Percentiles rank a stretch among this genome's conserved stretches.
phyloP scores from a whole-genome alignment of 345 rosid species.

The Reutealis trisperma region DNA sequence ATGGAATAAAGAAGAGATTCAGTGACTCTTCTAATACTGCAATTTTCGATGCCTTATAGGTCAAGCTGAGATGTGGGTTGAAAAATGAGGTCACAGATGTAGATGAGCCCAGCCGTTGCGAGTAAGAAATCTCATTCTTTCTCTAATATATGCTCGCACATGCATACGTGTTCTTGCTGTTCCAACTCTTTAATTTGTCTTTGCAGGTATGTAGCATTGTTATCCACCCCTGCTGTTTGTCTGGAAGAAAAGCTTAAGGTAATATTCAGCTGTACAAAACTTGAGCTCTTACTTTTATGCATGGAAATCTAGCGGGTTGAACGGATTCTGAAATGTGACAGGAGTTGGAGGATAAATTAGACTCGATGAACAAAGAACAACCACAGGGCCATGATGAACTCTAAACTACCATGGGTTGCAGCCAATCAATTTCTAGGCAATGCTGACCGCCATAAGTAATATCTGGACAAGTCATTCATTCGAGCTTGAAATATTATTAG shows the following conservation, averaged over 20 bases:
- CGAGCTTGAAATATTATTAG: not conserved
- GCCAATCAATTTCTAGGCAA: constrained; percentile 68
- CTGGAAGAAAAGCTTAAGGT: constrained; percentile 75
- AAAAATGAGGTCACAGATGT: constrained; percentile 75
- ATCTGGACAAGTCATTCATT: not conserved
- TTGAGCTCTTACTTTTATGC: not conserved
- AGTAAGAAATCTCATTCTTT: constrained; percentile 48
- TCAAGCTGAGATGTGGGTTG: constrained; percentile 85
- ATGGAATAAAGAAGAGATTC: not conserved
- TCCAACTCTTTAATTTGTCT: constrained; percentile 14
- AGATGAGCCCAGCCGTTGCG: constrained; percentile 98
- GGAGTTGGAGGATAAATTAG: constrained; percentile 79
- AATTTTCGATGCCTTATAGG: constrained; percentile 39
- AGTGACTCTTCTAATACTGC: constrained; percentile 5
- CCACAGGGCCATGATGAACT: constrained; percentile 77
- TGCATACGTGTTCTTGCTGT: not conserved
- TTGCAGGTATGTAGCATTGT: constrained; percentile 66
- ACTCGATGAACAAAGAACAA: constrained; percentile 57
- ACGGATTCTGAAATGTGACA: constrained; percentile 17
- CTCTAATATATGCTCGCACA: not conserved
- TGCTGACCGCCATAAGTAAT: constrained; percentile 16
- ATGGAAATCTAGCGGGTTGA: not conserved
- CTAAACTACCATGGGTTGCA: constrained; percentile 11
- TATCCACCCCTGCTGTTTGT: constrained; percentile 79
- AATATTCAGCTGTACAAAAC: constrained; percentile 3